phyloP scores from a whole-genome alignment of 192 early-diverging fungal genomes.

The Cetraspora pellucida region DNA sequence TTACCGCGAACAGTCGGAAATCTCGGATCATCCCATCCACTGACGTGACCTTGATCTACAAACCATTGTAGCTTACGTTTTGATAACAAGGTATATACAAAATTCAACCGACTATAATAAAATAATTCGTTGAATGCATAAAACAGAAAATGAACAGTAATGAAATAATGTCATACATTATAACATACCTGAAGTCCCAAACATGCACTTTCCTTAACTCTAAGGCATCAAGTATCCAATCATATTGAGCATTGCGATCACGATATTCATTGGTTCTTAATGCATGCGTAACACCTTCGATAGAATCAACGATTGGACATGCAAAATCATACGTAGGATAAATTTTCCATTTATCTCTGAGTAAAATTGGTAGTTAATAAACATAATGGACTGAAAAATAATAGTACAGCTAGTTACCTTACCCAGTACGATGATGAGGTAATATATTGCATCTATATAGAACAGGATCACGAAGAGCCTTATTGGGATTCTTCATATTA shows the following conservation, averaged over 20 bases:
- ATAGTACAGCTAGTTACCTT: background rate
- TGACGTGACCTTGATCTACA: constrained; percentile 82
- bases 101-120: constrained; percentile 76
- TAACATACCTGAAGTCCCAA: constrained; percentile 76
- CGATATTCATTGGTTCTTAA: constrained; percentile 97
- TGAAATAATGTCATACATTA: background rate
- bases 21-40: constrained; percentile 87
- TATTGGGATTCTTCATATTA: constrained; percentile 82
- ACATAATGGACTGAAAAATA: background rate
- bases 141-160: background rate
- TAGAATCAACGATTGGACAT: constrained; percentile 92
- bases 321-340: constrained; percentile 99
- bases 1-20: constrained; percentile 85
- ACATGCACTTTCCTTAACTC: constrained; percentile 87
- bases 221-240: constrained; percentile 91
- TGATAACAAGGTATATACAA: constrained; percentile 96
- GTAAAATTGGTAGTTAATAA: background rate
- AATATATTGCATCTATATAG: constrained; percentile 92
- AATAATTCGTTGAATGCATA: background rate
- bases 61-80: constrained; percentile 99
- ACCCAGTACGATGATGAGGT: constrained; percentile 90
- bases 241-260: constrained; percentile 95
- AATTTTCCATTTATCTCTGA: constrained; percentile 82
- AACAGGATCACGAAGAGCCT: constrained; percentile 94
- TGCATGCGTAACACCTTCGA: constrained; percentile 98